Evolutionary conservation across 768 basidiomycete species (phyloP), one percentile per base, ranked within the genome.

Genomic region (Auriscalpium microsporum): DNA sequence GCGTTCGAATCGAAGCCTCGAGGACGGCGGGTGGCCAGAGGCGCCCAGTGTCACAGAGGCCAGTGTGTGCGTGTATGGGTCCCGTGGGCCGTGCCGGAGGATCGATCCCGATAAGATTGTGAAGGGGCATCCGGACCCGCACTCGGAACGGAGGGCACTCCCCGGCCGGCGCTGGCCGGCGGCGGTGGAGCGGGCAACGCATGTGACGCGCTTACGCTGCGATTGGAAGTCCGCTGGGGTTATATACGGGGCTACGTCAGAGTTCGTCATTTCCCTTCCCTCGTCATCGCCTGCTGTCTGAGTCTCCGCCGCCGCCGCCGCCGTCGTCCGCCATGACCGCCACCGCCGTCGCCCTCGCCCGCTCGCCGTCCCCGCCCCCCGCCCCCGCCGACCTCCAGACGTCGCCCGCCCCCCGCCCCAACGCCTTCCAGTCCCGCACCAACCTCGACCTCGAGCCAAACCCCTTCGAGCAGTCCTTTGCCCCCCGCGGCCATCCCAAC

Each of bases 381-480:
- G 62, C 56, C 58, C 47, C 64, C 59, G 51, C 36, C 51, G 14
- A 8, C 16, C 13, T 8, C 35, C 8, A n/a, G n/a, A 19, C 38
- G 16, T 28, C 53, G n/a, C 19, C 33, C 13, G 35, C 46, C 53
- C 16, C 61, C 14, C 49, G 59, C 46, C 47, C 61, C 60, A 59
- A 62, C 61, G 54, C 52, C 35, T 14, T 55, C 14, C 40, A 54
- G 37, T 6, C 50, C 17, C 55, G 68, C 81, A 75, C 23, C 77
- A 85, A 86, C 65, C 84, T 88, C 68, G 76, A 79, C 68, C 78
- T 88, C 37, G 93, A 95, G 65, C 88, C 87, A 1, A 95, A 95
- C 67, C 93, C 94, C 0, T 96, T 96, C 66, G 95, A 99, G 67
- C 90, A 93, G 71, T 94, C 90, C 53, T 98, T 98, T 68, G 84